These are phyloP conservation scores for Candida easanensis DNA, from an alignment of 805 yeast species.

Conservation along the genomic window DNA sequence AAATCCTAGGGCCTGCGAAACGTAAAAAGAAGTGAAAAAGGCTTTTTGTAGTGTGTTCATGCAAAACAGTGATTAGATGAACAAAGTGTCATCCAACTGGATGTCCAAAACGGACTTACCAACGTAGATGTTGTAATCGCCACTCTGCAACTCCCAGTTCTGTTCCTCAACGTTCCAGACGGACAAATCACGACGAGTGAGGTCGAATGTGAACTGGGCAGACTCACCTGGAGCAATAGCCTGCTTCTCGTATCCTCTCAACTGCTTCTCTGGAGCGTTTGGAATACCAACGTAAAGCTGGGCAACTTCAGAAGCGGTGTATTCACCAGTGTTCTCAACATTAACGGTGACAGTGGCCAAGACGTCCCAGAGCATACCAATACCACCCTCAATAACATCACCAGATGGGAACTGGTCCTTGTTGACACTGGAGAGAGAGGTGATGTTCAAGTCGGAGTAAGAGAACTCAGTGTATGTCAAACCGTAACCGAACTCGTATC, in stretches of 20 bases:
- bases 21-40: neutral
- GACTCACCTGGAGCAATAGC: constrained; percentile 1
- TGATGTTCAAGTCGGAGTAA: constrained; percentile 32
- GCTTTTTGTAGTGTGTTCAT: neutral
- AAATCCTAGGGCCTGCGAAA: too few relatives aligned
- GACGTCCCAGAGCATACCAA: constrained; percentile 8
- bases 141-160: constrained; percentile 8
- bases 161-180: constrained; percentile 5
- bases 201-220: constrained; percentile 1
- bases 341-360: constrained; percentile 7
- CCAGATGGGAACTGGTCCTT: constrained; percentile 8
- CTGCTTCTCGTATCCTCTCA: neutral
- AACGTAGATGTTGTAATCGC: constrained; percentile 42
- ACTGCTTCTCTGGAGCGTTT: constrained; percentile 3
- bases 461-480: constrained; percentile 46
- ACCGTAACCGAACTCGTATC: constrained; percentile 61
- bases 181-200: constrained; percentile 9
- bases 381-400: constrained; percentile 8
- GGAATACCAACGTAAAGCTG: constrained; percentile 4
- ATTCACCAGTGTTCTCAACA: constrained; percentile 32
- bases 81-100: constrained; percentile 7
- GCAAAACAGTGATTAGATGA: neutral
- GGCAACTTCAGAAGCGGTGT: constrained; percentile 24
- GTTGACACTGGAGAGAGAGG: constrained; percentile 18
- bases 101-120: constrained; percentile 27